phyloP scores from a whole-genome alignment of 495 filamentous ascomycete species.

The Copromyces sp. region DNA sequence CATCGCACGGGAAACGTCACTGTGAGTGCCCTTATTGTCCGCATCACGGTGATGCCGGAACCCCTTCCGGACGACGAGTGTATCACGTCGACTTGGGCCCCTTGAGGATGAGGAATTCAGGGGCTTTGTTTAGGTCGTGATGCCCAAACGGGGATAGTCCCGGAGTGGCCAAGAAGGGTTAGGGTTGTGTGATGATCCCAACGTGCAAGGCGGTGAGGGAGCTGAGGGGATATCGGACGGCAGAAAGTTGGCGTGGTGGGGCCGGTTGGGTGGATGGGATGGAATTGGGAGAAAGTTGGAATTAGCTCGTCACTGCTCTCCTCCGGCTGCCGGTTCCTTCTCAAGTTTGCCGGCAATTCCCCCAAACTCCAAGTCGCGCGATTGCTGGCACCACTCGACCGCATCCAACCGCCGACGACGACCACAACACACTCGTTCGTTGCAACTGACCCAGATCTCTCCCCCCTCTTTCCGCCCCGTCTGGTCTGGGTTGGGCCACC shows the following conservation, averaged over 20 bases:
- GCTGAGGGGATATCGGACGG: not conserved
- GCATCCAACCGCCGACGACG: not conserved
- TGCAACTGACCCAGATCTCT: not conserved
- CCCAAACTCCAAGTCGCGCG: not conserved
- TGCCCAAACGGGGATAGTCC: not conserved
- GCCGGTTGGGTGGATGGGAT: not conserved
- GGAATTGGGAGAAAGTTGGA: not conserved
- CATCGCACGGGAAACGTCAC: not conserved
- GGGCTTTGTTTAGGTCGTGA: not conserved
- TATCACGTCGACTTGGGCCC: not conserved
- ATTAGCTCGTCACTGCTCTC: not conserved
- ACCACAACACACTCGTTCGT: not conserved
- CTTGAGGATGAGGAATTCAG: not conserved
- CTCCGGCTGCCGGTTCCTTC: not conserved
- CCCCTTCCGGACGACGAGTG: not conserved
- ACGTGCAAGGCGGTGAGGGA: not conserved
- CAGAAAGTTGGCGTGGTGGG: not conserved
- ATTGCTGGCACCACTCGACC: not conserved
- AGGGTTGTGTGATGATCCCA: not conserved
- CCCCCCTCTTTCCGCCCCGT: not conserved
- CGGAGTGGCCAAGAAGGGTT: not conserved
- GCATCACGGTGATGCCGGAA: not conserved
- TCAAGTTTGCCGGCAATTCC: not conserved
- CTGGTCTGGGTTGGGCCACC: not conserved
- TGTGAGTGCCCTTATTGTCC: not conserved